Evolutionary conservation across 148 eudicot genomes (phyloP).

Genomic region (Cornus suecica): DNA sequence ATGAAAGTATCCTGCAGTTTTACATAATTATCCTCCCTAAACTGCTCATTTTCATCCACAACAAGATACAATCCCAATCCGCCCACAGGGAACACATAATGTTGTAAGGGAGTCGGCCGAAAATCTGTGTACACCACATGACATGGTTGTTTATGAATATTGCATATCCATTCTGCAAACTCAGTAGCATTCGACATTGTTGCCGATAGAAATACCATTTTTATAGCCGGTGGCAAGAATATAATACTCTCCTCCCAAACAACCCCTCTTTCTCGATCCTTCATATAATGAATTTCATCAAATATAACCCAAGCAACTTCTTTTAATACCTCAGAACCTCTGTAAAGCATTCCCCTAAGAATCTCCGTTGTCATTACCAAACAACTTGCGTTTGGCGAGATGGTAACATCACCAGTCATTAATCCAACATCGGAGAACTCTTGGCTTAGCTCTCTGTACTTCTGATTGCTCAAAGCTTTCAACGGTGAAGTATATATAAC

Average conservation of each 20-base stretch:
- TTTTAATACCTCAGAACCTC: slow-evolving; percentile 88
- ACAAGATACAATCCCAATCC: slow-evolving; percentile 90
- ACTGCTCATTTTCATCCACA: slow-evolving; percentile 97
- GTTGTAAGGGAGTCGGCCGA: slow-evolving; percentile 93
- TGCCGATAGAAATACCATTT: slow-evolving; percentile 94
- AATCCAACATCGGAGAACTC: slow-evolving; percentile 91
- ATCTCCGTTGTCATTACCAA: slow-evolving; percentile 97
- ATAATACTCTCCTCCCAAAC: slow-evolving; percentile 99
- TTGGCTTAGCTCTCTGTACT: slow-evolving; percentile 75
- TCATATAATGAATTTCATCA: slow-evolving; percentile 98
- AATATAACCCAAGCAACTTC: slow-evolving; percentile 98
- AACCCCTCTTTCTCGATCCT: slow-evolving; percentile 95
- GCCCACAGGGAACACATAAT: slow-evolving; percentile 89
- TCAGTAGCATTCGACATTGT: slow-evolving; percentile 98
- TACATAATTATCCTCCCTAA: slow-evolving; percentile 83
- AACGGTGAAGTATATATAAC: slow-evolving; percentile 90
- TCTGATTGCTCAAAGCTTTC: slow-evolving; percentile 91
- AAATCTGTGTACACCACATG: slow-evolving; percentile 99
- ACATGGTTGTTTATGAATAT: slow-evolving; percentile 92
- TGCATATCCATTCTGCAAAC: slow-evolving; percentile 98
- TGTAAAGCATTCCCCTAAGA: slow-evolving; percentile 88
- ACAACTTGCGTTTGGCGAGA: slow-evolving; percentile 90
- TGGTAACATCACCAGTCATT: slow-evolving; percentile 95
- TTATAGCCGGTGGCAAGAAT: slow-evolving; percentile 84
- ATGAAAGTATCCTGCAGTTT: slow-evolving; percentile 80